Evolutionary conservation across 148 eudicot species (phyloP), one percentile per base, ranked within the genome.

Genomic region (Amaranthus hypochondriacus): DNA sequence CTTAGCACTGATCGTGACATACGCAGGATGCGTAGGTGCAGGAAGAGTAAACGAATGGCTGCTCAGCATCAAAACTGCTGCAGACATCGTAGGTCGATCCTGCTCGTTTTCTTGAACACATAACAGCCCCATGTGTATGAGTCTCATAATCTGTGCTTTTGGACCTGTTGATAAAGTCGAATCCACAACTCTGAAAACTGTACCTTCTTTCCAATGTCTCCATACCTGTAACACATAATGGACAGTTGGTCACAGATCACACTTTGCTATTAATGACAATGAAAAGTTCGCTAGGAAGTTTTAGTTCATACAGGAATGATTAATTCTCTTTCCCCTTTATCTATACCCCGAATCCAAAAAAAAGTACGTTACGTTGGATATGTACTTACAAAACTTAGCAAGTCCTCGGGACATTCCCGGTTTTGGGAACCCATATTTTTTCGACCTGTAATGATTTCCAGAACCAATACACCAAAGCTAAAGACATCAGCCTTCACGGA

Each of bases 401-500:
- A 50, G 62, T 52, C 64, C 15, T 49, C 64, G 51, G 76, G 15
- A 3, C 48, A 11, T 6, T 66, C 77, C 5, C 71, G 65, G 47
- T 56, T 39, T 66, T 51, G 11, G 44, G 50, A 18, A 14, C 53
- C 65, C 48, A 18, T 66, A 55, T 69, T 75, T 63, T 55, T 75
- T 56, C 77, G 57, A 9, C 87, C 88, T 52, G 79, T 77, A n/a
- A 86, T 56, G 15, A 88, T 83, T 68, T 88, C 89, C 50, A 86
- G 60, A 43, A 86, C 55, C 13, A 88, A 62, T 5, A 86, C 81
- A 3, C 88, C 92, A 42, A 84, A 86, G 73, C 92, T 84, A 52
- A 62, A 88, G 2, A 88, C 85, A 70, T 86, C 88, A 0, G 88
- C 84, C 56, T 86, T 88, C 3, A 61, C 77, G 0, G 89, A 86